Evolutionary conservation across 2,329 filamentous ascomycete genomes (phyloP).

Genomic region (Aspergillus transmontanensis): DNA sequence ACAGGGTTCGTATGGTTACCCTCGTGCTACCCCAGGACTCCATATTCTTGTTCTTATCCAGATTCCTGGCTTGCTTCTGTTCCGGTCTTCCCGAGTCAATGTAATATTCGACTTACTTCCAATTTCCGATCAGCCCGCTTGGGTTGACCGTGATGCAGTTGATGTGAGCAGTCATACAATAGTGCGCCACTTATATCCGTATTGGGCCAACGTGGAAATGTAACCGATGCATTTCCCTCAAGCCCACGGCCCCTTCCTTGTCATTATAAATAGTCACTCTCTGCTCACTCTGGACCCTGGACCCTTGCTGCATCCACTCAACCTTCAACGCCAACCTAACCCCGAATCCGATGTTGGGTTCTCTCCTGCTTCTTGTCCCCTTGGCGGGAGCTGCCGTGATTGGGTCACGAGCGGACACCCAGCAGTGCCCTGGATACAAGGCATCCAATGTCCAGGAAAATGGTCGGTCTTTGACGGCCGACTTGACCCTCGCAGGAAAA

Average conservation of each 20-base stretch:
- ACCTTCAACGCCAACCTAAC: not conserved
- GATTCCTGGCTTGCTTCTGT: slow-evolving; percentile 8
- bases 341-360: slow-evolving; percentile 25
- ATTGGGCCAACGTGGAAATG: not conserved
- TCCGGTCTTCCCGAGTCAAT: slow-evolving; percentile 13
- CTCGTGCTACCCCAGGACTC: slow-evolving; percentile 1
- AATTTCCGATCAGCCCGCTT: slow-evolving; percentile 8
- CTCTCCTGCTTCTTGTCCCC: slow-evolving; percentile 28
- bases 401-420: slow-evolving; percentile 15
- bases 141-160: slow-evolving; percentile 1
- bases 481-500: slow-evolving; percentile 68
- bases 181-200: slow-evolving; percentile 3
- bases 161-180: slow-evolving; percentile 11
- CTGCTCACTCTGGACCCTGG: not conserved
- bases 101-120: slow-evolving; percentile 1
- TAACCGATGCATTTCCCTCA: not conserved
- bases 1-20: not conserved
- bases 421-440: slow-evolving; percentile 42
- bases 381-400: slow-evolving; percentile 33
- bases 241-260: not conserved
- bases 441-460: slow-evolving; percentile 38
- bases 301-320: not conserved
- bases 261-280: slow-evolving; percentile 7
- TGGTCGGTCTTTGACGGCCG: slow-evolving; percentile 62
- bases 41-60: not conserved